phyloP scores from a whole-genome alignment of 192 early-diverging fungal species.

The Kickxella alabastrina region DNA sequence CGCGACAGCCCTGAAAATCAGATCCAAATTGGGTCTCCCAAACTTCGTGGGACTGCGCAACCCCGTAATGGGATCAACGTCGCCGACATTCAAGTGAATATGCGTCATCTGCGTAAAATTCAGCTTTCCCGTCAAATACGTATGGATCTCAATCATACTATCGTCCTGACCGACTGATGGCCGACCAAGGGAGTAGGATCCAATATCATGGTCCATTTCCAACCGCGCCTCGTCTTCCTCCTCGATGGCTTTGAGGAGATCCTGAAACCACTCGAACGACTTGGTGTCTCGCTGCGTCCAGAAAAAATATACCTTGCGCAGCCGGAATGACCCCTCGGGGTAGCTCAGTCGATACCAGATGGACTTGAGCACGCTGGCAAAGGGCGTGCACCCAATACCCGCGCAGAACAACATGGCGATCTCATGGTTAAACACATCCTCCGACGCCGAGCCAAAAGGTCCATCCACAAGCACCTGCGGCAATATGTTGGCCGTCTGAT shows the following conservation, averaged over 20 bases:
- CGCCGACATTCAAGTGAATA: conserved; percentile 53
- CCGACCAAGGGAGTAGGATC: conserved; percentile 20
- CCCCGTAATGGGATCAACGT: conserved; percentile 68
- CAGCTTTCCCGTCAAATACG: conserved; percentile 71
- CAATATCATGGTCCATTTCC: conserved; percentile 9
- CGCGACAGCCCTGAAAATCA: conserved; percentile 64
- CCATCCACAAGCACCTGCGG: conserved; percentile 75
- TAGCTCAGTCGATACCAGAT: conserved; percentile 71
- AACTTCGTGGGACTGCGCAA: conserved; percentile 71
- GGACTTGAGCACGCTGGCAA: conserved; percentile 77
- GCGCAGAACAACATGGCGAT: conserved; percentile 74
- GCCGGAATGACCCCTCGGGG: conserved; percentile 43
- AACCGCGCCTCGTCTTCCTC: conserved; percentile 62
- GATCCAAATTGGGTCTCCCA: conserved; percentile 76
- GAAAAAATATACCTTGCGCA: conserved; percentile 84
- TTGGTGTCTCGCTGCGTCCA: conserved; percentile 82
- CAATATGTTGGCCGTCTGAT: conserved; percentile 46
- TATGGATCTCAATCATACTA: conserved; percentile 78
- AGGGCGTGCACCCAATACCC: conserved; percentile 82
- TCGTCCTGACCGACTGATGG: conserved; percentile 31
- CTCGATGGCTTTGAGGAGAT: conserved; percentile 75
- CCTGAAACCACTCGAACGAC: conserved; percentile 87
- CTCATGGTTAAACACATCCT: conserved; percentile 82
- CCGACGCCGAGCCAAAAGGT: conserved; percentile 72
- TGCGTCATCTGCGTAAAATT: conserved; percentile 56